Evolutionary conservation across 805 yeast species (phyloP).

Genomic region (Hermanozyma aechmeae): DNA sequence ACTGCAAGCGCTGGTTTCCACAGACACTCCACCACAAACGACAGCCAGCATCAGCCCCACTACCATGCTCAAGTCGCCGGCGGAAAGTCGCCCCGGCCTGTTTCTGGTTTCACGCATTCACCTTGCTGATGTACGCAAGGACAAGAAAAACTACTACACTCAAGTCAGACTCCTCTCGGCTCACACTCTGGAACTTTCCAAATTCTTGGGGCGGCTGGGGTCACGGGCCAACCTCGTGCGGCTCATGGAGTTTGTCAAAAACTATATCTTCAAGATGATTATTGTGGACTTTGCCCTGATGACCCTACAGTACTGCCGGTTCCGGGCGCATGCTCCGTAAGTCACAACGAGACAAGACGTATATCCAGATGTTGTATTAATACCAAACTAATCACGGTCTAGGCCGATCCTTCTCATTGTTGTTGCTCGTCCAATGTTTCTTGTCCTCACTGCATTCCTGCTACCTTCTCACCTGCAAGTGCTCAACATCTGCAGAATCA

Average conservation of each 20-base stretch:
- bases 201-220: slow-evolving; percentile 5
- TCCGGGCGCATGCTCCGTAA: slow-evolving; percentile 1
- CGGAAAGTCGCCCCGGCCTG: too few relatives aligned
- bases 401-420: too few relatives aligned
- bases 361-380: too few relatives aligned
- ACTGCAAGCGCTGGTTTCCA: slow-evolving; percentile 13
- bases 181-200: slow-evolving; percentile 5
- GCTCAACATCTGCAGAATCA: slow-evolving; percentile 86
- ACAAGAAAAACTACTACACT: slow-evolving; percentile 25
- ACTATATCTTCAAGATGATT: slow-evolving; percentile 24
- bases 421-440: too few relatives aligned
- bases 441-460: too few relatives aligned
- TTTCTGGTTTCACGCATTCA: too few relatives aligned
- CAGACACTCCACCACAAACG: slow-evolving; percentile 7
- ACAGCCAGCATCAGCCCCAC: slow-evolving; percentile 1
- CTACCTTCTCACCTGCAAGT: slow-evolving; percentile 62
- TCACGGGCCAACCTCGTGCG: slow-evolving; percentile 12
- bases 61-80: too few relatives aligned
- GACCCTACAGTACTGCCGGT: slow-evolving; percentile 23
- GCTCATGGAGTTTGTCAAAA: slow-evolving; percentile 27
- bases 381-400: too few relatives aligned
- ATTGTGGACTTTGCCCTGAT: slow-evolving; percentile 27
- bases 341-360: too few relatives aligned
- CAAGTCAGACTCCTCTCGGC: slow-evolving; percentile 15
- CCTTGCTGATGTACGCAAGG: too few relatives aligned